Evolutionary conservation across 1,139 yeast genomes (phyloP), one percentile per base, ranked within the genome.

Genomic region (Yamadazyma blattariae): DNA sequence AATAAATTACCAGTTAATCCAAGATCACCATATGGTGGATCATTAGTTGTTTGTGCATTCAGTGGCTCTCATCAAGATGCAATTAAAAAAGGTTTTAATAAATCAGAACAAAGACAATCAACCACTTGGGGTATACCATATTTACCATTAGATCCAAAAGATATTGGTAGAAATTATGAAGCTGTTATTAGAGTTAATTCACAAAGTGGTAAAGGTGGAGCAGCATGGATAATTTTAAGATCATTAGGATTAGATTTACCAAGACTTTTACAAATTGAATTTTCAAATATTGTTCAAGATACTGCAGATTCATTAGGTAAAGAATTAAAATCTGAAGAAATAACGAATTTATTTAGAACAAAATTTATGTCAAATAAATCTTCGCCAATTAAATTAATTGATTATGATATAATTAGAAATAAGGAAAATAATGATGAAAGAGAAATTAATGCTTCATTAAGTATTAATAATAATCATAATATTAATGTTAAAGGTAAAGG

Each of bases 21-120:
- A 41, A 79, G 98, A 61, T 95, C 97, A 21, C 97, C 97, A 36
- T 92, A 92, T 56, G 96, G 97, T 45, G 97, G 98, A 38, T 89
- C 94, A 39, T 76, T 92, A 44, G 98, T 92, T 42, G 97, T 90
- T 29, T 87, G 95, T 66, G 97, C 97, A 4, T 92, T 92, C 64
- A 80, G 92, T 38, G 97, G 97, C 10, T 87, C 96, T 27, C 97
- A 92, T 63, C 97, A 92, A 70, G 97, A 92, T 61, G 97, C 98
- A 33, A 92, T 92, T 67, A 92, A 92, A 67, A 92, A 92, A 69
- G 97, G 97, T 28, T 90, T 92, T 67, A 56, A 70, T 39, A 48
- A 56, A 41, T 44, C 54, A 26, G 46, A 41, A 29, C 51, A 56
- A 35, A 42, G 51, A 40, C 54, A 61, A 40, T 50, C 56, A 20